Conservation (phyloP, 768 basidiomycete genomes). For the Cystobasidium ongulense region DNA sequence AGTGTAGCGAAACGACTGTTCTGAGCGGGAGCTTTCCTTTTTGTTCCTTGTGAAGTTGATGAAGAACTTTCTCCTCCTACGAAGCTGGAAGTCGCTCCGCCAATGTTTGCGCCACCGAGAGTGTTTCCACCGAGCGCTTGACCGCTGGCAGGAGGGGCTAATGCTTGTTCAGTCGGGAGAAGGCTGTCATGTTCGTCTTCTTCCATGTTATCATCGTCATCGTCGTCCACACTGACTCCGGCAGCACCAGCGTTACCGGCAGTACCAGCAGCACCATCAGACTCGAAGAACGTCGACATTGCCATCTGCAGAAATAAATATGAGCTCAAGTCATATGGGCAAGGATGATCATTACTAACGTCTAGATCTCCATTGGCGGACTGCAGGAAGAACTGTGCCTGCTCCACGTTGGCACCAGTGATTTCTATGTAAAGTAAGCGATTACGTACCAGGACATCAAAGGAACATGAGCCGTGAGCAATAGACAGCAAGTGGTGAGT, state of each 20-base stretch:
- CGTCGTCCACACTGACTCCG: background rate
- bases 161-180: background rate
- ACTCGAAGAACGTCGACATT: slow-evolving; percentile 35
- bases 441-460: background rate
- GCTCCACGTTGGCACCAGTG: slow-evolving; percentile 30
- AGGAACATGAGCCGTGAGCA: background rate
- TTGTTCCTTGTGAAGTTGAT: background rate
- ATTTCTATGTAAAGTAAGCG: slow-evolving; percentile 1
- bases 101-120: background rate
- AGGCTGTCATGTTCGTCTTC: background rate
- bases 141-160: background rate
- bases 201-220: slow-evolving; percentile 21
- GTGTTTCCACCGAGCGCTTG: background rate
- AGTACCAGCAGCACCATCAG: slow-evolving; percentile 24
- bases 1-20: slow-evolving; percentile 50
- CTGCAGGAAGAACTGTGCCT: slow-evolving; percentile 40
- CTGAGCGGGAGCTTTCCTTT: slow-evolving; percentile 40
- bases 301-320: background rate
- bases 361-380: slow-evolving; percentile 34
- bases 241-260: background rate
- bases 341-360: background rate
- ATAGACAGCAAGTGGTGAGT: background rate
- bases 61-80: background rate
- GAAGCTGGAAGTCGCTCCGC: background rate
- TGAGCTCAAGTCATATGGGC: background rate